These are phyloP conservation scores for Thelephora aurantiotincta DNA, from an alignment of 768 basidiomycete genomes.

Conservation along the genomic window DNA sequence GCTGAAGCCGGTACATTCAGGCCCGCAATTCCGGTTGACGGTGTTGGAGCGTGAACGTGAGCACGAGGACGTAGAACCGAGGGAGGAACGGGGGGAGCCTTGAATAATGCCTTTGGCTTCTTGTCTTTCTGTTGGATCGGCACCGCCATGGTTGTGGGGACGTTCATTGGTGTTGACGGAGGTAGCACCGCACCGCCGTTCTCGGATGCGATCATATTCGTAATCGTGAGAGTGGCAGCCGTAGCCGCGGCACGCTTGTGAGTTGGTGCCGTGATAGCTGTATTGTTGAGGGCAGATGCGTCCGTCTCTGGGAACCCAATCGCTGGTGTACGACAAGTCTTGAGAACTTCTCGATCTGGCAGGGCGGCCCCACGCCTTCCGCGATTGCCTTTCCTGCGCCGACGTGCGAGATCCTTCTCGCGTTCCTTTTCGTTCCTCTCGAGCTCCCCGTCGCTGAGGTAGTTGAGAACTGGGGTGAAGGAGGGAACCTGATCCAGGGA, in stretches of 20 bases:
- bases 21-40: slow-evolving; percentile 53
- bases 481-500: slow-evolving; percentile 62
- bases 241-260: slow-evolving; percentile 78
- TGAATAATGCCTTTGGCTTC: slow-evolving; percentile 60
- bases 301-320: slow-evolving; percentile 75
- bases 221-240: slow-evolving; percentile 72
- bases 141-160: slow-evolving; percentile 18
- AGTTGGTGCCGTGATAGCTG: slow-evolving; percentile 45
- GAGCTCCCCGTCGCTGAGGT: slow-evolving; percentile 79
- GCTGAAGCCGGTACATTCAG: slow-evolving; percentile 26
- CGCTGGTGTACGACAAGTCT: slow-evolving; percentile 84
- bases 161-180: slow-evolving; percentile 24
- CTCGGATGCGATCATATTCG: slow-evolving; percentile 86
- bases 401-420: slow-evolving; percentile 83
- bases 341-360: slow-evolving; percentile 85
- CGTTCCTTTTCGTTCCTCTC: slow-evolving; percentile 84
- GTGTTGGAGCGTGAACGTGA: slow-evolving; percentile 40
- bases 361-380: slow-evolving; percentile 67
- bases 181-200: slow-evolving; percentile 53
- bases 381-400: slow-evolving; percentile 74
- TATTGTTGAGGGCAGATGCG: slow-evolving; percentile 49
- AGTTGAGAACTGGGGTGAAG: slow-evolving; percentile 83
- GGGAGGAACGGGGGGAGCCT: slow-evolving; percentile 44
- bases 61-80: slow-evolving; percentile 49
- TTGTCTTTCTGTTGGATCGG: slow-evolving; percentile 42